Conservation (phyloP, 2,329 filamentous ascomycete species). For the Fusarium annulatum region DNA sequence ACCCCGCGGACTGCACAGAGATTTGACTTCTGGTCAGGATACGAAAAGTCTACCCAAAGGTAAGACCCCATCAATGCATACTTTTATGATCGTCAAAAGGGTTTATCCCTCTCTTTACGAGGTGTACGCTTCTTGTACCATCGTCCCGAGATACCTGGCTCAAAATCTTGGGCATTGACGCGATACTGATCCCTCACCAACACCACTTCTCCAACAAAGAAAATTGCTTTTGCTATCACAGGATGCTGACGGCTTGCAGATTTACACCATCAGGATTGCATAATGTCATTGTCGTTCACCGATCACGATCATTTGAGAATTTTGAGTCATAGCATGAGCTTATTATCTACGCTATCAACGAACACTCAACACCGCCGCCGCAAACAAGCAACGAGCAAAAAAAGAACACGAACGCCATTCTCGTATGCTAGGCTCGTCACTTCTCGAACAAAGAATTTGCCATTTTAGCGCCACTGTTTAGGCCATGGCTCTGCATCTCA, state of each 20-base stretch:
- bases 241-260: rapidly evolving
- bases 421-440: background rate
- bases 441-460: background rate
- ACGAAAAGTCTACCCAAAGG: rapidly evolving
- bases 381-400: background rate
- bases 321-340: constrained; percentile 17
- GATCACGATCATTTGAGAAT: background rate
- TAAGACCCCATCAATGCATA: background rate
- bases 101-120: rapidly evolving
- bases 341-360: constrained; percentile 12
- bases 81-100: rapidly evolving
- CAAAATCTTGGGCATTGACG: background rate
- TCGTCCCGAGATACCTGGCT: background rate
- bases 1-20: background rate
- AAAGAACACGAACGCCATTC: background rate
- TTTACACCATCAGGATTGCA: rapidly evolving
- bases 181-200: background rate
- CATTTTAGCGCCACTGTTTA: background rate
- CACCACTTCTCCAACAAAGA: background rate
- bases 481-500: background rate
- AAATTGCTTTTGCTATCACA: rapidly evolving
- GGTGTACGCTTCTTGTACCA: no score
- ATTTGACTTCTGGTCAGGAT: background rate
- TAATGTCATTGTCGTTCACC: rapidly evolving
- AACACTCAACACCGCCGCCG: background rate